phyloP scores from a whole-genome alignment of 148 eudicot species.

The Silene latifolia region DNA sequence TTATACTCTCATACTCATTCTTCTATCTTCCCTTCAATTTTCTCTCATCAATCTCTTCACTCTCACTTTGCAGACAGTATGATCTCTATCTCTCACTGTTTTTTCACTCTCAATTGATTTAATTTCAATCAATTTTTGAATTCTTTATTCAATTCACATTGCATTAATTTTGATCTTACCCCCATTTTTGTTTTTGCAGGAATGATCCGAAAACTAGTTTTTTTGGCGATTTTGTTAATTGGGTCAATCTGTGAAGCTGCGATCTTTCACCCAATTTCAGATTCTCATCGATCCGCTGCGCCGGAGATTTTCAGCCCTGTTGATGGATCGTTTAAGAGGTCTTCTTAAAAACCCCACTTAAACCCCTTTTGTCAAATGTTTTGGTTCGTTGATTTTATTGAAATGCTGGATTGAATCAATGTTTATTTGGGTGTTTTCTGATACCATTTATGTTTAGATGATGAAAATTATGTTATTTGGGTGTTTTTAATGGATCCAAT shows the following conservation, averaged over 20 bases:
- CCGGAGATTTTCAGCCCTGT: conserved; percentile 47
- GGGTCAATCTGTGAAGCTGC: conserved; percentile 55
- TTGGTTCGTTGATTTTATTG: not conserved
- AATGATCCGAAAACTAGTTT: conserved; percentile 49
- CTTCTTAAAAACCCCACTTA: conserved; percentile 25
- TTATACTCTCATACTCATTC: not conserved
- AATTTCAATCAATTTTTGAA: not conserved
- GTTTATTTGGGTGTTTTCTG: not conserved
- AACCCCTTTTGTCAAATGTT: conserved; percentile 28
- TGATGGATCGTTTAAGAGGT: conserved; percentile 75
- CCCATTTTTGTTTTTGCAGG: conserved; percentile 24
- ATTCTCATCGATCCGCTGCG: conserved; percentile 87
- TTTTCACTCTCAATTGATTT: not conserved
- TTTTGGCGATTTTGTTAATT: conserved; percentile 41
- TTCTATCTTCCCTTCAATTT: not conserved
- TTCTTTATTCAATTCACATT: not conserved
- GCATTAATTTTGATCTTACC: not conserved
- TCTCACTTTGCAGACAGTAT: conserved; percentile 19
- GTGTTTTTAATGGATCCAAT: not conserved
- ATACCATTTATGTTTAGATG: not conserved
- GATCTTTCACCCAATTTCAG: conserved; percentile 62
- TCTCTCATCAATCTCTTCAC: conserved; percentile 1
- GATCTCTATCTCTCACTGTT: conserved; percentile 24
- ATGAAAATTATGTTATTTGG: not conserved
- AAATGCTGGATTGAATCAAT: not conserved